Conservation (phyloP, 306 rosid species). For the Lathyrus aphaca region DNA sequence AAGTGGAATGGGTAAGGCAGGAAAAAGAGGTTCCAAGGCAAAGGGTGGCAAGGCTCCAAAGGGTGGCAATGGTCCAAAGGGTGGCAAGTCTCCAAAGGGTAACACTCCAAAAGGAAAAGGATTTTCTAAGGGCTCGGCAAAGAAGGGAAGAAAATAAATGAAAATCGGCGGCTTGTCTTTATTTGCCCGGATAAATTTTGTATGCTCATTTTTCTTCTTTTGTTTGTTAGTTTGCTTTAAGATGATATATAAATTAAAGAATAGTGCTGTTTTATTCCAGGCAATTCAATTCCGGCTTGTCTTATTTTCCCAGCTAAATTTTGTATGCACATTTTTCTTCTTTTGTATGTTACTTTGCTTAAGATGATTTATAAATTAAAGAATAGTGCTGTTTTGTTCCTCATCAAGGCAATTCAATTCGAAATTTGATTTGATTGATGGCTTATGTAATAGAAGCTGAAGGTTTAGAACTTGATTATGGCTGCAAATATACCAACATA, state of each 20-base stretch:
- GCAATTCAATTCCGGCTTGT: not conserved
- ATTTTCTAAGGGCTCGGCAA: slow-evolving; percentile 52
- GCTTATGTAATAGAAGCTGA: not conserved
- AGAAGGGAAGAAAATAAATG: slow-evolving; percentile 53
- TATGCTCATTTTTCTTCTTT: slow-evolving; percentile 1
- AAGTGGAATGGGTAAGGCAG: slow-evolving; percentile 50
- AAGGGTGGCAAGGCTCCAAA: slow-evolving; percentile 49
- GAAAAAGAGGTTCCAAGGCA: slow-evolving; percentile 53
- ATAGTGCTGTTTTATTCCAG: slow-evolving; percentile 17
- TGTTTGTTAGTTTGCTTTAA: not conserved
- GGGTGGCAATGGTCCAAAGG: slow-evolving; percentile 38
- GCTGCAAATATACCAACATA: not conserved
- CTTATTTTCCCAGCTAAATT: slow-evolving; percentile 2
- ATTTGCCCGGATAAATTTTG: slow-evolving; percentile 23
- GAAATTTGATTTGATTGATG: not conserved
- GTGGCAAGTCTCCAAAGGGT: not conserved
- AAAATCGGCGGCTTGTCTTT: slow-evolving; percentile 32
- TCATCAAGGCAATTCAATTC: not conserved
- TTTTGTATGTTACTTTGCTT: slow-evolving; percentile 4
- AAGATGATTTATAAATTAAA: slow-evolving; percentile 17
- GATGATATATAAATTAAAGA: slow-evolving; percentile 22
- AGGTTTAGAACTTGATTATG: not conserved
- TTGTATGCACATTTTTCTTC: slow-evolving; percentile 24
- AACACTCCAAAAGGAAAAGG: slow-evolving; percentile 62
- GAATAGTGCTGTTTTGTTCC: slow-evolving; percentile 13